A percentile compares a stretch with the other conserved stretches of the same genome.
Conservation (phyloP, 2,329 filamentous ascomycete species). For the Fusarium sp. region DNA sequence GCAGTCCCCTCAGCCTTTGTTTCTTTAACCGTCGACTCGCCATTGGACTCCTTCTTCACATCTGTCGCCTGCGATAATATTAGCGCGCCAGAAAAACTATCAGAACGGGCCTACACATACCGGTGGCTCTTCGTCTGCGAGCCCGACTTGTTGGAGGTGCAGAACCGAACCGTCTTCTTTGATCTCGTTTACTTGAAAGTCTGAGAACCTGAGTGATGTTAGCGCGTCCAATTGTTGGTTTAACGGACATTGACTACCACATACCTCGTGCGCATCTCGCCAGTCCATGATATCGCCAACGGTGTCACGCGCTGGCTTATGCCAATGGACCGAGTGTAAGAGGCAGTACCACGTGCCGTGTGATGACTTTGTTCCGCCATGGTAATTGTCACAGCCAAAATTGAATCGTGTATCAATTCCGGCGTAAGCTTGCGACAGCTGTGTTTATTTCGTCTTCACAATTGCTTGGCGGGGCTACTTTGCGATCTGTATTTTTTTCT, state of each 20-base stretch:
- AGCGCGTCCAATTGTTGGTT: constrained; percentile 24
- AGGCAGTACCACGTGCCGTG: constrained; percentile 51
- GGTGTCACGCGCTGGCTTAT: constrained; percentile 60
- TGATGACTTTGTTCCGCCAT: constrained; percentile 55
- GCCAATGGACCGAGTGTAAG: constrained; percentile 56
- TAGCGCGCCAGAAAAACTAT: constrained; percentile 14
- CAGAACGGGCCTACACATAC: constrained; percentile 14
- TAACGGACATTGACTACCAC: constrained; percentile 12
- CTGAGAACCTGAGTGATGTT: constrained; percentile 76
- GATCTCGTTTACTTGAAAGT: constrained; percentile 95
- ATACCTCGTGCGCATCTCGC: constrained; percentile 58
- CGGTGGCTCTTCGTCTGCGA: constrained; percentile 40
- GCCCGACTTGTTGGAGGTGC: constrained; percentile 72
- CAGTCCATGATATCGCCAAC: constrained; percentile 56
- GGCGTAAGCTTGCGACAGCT: constrained; percentile 25
- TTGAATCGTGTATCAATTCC: constrained; percentile 21
- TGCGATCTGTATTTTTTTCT: constrained; percentile 46
- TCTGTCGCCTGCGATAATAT: constrained; percentile 31
- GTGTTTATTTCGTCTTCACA: constrained; percentile 31
- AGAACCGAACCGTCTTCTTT: constrained; percentile 80
- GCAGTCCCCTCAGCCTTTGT: constrained; percentile 35
- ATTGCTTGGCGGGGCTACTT: constrained; percentile 38
- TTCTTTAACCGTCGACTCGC: constrained; percentile 22
- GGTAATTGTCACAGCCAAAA: constrained; percentile 2
- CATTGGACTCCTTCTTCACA: constrained; percentile 34